Evolutionary conservation across 1,284 basidiomycete species (phyloP).

Genomic region (Clitocybe nebularis): DNA sequence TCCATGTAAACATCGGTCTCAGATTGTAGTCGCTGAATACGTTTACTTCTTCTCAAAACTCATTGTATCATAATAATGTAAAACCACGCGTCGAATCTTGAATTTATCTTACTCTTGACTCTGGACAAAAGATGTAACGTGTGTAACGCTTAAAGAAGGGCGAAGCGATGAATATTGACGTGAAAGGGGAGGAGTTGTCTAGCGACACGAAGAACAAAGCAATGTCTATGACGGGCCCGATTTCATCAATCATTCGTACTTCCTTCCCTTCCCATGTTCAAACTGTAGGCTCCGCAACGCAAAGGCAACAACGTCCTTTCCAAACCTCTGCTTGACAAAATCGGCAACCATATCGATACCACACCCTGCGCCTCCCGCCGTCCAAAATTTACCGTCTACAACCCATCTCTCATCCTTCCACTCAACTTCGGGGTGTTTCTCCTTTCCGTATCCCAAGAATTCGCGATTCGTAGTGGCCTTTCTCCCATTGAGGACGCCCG

Average conservation of each 20-base stretch:
- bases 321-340: background rate
- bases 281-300: background rate
- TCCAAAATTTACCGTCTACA: constrained; percentile 4
- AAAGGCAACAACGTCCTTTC: background rate
- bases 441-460: background rate
- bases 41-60: no score
- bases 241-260: no score
- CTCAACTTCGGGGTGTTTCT: background rate
- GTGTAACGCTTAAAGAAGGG: no score
- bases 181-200: no score
- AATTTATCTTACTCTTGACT: no score
- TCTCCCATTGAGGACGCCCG: background rate
- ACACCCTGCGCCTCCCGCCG: background rate
- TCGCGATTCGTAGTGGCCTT: background rate
- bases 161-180: no score
- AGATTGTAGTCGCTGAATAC: no score
- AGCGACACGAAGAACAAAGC: no score
- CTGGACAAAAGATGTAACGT: no score
- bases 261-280: background rate
- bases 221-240: no score
- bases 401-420: constrained; percentile 3
- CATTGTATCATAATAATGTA: no score
- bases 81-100: no score
- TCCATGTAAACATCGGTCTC: background rate
- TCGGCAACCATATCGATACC: constrained; percentile 1